Evolutionary conservation across 2,329 filamentous ascomycete genomes (phyloP).

Genomic region (Cercospora sp.): DNA sequence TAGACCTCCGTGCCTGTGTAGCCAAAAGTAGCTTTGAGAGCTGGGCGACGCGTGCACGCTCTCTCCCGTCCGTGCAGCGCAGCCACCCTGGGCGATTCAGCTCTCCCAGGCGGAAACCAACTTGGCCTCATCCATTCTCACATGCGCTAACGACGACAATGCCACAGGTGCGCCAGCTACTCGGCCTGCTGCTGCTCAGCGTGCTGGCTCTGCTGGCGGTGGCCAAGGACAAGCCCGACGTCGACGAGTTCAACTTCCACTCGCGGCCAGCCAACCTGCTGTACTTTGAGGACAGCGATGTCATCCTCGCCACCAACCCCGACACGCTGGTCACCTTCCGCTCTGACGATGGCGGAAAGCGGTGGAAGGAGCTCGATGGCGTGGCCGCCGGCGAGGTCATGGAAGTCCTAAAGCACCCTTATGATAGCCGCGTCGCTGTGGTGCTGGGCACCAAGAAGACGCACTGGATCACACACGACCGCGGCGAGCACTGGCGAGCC

Average conservation of each 20-base stretch:
- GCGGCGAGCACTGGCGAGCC: conserved; percentile 74
- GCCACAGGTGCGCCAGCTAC: conserved; percentile 23
- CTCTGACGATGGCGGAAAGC: conserved; percentile 76
- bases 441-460: conserved; percentile 65
- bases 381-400: conserved; percentile 64
- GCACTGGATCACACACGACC: conserved; percentile 83
- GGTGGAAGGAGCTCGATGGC: conserved; percentile 67
- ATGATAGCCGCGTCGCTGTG: conserved; percentile 76
- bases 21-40: neutral
- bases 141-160: conserved; percentile 18
- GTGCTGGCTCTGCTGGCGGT: conserved; percentile 30
- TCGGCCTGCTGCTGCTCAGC: conserved; percentile 26
- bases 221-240: conserved; percentile 54
- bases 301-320: conserved; percentile 72
- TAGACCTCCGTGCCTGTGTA: neutral
- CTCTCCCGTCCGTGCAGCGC: neutral
- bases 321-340: conserved; percentile 67
- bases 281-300: conserved; percentile 90
- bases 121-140: neutral
- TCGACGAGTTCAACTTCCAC: conserved; percentile 66
- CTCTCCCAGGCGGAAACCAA: neutral
- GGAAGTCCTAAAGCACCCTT: conserved; percentile 73
- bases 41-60: neutral
- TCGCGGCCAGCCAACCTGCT: conserved; percentile 68
- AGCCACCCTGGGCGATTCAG: neutral